These are phyloP conservation scores for Moesziomyces parantarcticus DNA, from an alignment of 1,284 basidiomycete genomes.

Conservation along the genomic window DNA sequence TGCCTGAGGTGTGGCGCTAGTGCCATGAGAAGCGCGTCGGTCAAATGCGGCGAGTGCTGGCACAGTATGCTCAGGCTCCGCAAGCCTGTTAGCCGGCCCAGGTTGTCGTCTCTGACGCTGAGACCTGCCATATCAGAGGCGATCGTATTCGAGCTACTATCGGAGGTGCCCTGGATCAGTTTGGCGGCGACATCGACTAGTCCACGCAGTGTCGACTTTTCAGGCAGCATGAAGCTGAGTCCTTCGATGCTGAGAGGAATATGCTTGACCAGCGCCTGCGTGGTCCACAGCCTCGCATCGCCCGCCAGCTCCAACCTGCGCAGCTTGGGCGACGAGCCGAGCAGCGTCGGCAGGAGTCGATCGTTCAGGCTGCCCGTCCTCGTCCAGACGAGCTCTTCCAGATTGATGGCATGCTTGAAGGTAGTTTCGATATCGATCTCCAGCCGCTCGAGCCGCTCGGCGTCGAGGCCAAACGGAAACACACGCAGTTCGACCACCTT, in stretches of 20 bases:
- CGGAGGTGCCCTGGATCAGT: conserved; percentile 1
- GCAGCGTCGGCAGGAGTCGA: conserved; percentile 47
- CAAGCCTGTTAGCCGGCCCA: conserved; percentile 11
- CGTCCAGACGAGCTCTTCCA: conserved; percentile 61
- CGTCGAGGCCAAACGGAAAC: conserved; percentile 61
- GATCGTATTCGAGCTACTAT: not conserved
- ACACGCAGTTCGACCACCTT: conserved; percentile 60
- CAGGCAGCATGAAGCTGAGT: conserved; percentile 48
- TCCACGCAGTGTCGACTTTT: conserved; percentile 25
- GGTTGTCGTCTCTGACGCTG: conserved; percentile 1
- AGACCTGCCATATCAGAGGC: conserved; percentile 5
- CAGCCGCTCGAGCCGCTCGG: conserved; percentile 58
- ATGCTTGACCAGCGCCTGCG: conserved; percentile 35
- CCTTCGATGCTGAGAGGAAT: conserved; percentile 29
- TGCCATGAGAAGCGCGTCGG: conserved; percentile 43
- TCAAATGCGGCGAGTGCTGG: conserved; percentile 55
- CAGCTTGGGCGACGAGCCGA: conserved; percentile 33
- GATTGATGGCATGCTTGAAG: conserved; percentile 37
- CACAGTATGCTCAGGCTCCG: conserved; percentile 46
- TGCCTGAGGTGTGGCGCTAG: conserved; percentile 43
- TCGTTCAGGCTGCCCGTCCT: conserved; percentile 63
- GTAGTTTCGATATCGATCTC: conserved; percentile 51
- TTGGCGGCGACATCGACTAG: conserved; percentile 43
- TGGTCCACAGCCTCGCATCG: conserved; percentile 55
- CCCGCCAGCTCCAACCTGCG: conserved; percentile 58